Evolutionary conservation across 116 monocot species (phyloP).

Genomic region (Posidonia oceanica): DNA sequence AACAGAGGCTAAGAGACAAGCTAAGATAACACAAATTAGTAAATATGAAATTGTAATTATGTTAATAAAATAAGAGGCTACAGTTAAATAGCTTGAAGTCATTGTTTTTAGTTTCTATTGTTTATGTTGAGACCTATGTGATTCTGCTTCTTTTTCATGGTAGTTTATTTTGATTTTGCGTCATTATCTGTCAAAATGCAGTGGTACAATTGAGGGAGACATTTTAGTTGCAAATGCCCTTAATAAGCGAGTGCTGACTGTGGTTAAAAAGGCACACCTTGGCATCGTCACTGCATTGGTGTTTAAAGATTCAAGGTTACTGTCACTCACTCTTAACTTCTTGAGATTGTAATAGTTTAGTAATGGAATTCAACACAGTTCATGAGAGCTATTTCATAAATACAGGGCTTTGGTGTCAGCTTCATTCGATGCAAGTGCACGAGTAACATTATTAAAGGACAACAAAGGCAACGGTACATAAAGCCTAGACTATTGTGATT

Average conservation of each 20-base stretch:
- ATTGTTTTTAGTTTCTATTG: too few species aligned
- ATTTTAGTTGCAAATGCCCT: slow-evolving; percentile 31
- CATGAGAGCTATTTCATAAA: not conserved
- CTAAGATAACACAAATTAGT: too few species aligned
- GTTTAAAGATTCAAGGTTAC: slow-evolving; percentile 84
- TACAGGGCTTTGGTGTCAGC: slow-evolving; percentile 60
- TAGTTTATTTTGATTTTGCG: not conserved
- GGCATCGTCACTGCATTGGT: slow-evolving; percentile 58
- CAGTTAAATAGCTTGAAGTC: too few species aligned
- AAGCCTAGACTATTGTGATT: not conserved
- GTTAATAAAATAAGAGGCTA: too few species aligned
- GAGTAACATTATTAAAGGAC: slow-evolving; percentile 41
- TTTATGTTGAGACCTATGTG: too few species aligned
- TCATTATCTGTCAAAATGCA: slow-evolving; percentile 13
- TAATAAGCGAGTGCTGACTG: slow-evolving; percentile 25
- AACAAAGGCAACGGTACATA: slow-evolving; percentile 30
- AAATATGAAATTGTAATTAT: too few species aligned
- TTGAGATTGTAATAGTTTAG: not conserved
- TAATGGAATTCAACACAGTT: not conserved
- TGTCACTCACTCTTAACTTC: not conserved
- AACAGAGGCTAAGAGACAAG: too few species aligned
- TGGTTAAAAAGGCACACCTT: slow-evolving; percentile 71
- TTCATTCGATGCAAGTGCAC: slow-evolving; percentile 66
- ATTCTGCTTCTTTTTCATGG: not conserved
- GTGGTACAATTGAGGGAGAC: slow-evolving; percentile 77